phyloP scores from a whole-genome alignment of 148 eudicot genomes.

The Rhododendron williamsianum region DNA sequence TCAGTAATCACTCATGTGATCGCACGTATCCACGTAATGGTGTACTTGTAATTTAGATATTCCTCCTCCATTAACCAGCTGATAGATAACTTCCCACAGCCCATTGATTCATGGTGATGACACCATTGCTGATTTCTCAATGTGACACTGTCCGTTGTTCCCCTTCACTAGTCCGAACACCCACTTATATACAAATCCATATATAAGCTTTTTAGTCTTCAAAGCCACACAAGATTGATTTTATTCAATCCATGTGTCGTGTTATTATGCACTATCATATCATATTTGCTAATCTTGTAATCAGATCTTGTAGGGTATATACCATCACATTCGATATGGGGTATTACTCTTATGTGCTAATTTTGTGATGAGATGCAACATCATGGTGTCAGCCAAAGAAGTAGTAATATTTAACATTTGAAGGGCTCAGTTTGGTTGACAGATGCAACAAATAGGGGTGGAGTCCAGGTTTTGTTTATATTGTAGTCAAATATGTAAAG shows the following conservation, averaged over 20 bases:
- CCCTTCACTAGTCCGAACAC: not conserved
- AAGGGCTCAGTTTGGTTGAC: not conserved
- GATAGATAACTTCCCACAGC: not conserved
- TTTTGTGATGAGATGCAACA: not conserved
- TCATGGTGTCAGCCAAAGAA: not conserved
- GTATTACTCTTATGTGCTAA: not conserved
- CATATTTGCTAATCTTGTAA: not conserved
- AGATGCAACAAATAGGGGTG: not conserved
- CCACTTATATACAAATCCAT: not conserved
- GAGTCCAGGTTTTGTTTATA: not conserved
- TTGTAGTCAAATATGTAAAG: not conserved
- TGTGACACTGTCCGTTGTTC: not conserved
- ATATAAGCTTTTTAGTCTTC: not conserved
- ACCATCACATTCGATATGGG: not conserved
- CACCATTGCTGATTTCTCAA: not conserved
- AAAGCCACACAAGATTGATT: not conserved
- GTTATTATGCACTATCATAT: not conserved
- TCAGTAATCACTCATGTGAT: not conserved
- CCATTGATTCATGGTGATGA: not conserved
- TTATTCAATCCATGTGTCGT: not conserved
- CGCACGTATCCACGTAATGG: not conserved
- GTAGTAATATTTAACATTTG: not conserved
- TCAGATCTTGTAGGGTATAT: not conserved
- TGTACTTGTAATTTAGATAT: not conserved
- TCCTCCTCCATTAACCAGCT: not conserved